Percentiles rank a stretch among this genome's conserved stretches.
Conservation (phyloP, 768 basidiomycete genomes). For the Pisolithus tinctorius region DNA sequence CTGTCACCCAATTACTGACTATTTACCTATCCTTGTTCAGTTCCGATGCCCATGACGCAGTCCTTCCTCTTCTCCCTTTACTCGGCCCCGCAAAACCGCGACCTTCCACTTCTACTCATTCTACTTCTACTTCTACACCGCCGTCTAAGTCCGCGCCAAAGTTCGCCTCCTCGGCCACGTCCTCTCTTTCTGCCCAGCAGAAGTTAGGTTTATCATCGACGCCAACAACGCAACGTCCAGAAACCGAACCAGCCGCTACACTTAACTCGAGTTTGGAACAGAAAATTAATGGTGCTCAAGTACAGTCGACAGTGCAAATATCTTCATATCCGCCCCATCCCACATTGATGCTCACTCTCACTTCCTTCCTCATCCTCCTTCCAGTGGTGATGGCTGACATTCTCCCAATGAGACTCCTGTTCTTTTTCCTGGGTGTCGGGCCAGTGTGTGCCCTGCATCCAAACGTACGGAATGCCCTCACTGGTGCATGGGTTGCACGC, state of each 20-base stretch:
- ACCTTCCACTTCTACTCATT: conserved; percentile 30
- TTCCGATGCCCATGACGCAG: conserved; percentile 52
- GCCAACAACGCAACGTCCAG: neutral
- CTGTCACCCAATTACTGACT: too few relatives aligned
- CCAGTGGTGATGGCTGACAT: conserved; percentile 32
- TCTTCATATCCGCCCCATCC: conserved; percentile 24
- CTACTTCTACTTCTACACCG: neutral
- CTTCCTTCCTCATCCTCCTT: conserved; percentile 34
- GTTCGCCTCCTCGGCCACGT: conserved; percentile 32
- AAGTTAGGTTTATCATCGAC: neutral
- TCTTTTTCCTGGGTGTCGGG: conserved; percentile 27
- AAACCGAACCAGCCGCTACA: neutral
- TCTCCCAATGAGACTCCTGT: conserved; percentile 43
- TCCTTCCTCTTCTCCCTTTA: conserved; percentile 39
- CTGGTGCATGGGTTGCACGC: neutral
- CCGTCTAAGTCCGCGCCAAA: conserved; percentile 21
- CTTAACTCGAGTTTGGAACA: neutral
- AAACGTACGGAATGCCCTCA: conserved; percentile 21
- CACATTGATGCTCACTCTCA: conserved; percentile 32
- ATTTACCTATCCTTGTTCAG: conserved; percentile 26
- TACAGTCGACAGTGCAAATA: neutral
- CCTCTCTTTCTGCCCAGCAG: conserved; percentile 25
- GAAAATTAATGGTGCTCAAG: neutral
- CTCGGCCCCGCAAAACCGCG: conserved; percentile 7
- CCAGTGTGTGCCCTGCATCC: conserved; percentile 31